Conservation (phyloP, 1,139 yeast genomes). For the Yamadazyma conglobata region DNA sequence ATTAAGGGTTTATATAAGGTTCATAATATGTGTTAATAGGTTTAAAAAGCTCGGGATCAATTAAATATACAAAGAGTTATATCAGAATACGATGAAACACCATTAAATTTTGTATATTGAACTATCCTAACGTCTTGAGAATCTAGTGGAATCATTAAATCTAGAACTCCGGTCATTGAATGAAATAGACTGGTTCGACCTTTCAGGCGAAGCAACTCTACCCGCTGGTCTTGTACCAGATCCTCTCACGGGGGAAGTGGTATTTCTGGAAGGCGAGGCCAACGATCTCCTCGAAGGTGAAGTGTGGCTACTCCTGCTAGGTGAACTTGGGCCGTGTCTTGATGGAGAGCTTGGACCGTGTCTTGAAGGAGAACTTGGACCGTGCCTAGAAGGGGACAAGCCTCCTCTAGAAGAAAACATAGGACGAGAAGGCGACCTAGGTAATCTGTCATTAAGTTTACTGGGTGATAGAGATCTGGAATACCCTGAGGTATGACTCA, state of each 20-base stretch:
- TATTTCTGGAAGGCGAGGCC: conserved; percentile 1
- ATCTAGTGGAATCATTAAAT: conserved; percentile 1
- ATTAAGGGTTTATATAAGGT: conserved; percentile 9
- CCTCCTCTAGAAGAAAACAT: too few relatives aligned
- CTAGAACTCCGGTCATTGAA: background rate
- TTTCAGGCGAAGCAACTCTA: conserved; percentile 4
- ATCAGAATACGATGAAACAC: too few relatives aligned
- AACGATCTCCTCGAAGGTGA: background rate
- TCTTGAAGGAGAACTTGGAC: conserved; percentile 8
- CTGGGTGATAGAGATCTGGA: conserved; percentile 6
- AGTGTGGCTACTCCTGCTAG: too few relatives aligned
- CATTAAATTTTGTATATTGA: too few relatives aligned
- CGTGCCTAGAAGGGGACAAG: too few relatives aligned
- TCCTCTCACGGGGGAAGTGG: conserved; percentile 4
- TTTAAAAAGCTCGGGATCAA: conserved; percentile 2
- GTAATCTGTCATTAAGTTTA: conserved; percentile 3
- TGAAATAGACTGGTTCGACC: conserved; percentile 1
- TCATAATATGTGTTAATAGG: conserved; percentile 11
- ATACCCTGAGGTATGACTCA: conserved; percentile 1
- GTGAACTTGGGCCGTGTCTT: conserved; percentile 1
- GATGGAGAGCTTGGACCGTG: background rate
- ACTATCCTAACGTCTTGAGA: too few relatives aligned
- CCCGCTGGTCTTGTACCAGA: conserved; percentile 4
- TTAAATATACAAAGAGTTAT: too few relatives aligned
- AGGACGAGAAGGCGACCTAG: conserved; percentile 3